phyloP scores from a whole-genome alignment of 768 basidiomycete species.

The Podaxis pistillaris region DNA sequence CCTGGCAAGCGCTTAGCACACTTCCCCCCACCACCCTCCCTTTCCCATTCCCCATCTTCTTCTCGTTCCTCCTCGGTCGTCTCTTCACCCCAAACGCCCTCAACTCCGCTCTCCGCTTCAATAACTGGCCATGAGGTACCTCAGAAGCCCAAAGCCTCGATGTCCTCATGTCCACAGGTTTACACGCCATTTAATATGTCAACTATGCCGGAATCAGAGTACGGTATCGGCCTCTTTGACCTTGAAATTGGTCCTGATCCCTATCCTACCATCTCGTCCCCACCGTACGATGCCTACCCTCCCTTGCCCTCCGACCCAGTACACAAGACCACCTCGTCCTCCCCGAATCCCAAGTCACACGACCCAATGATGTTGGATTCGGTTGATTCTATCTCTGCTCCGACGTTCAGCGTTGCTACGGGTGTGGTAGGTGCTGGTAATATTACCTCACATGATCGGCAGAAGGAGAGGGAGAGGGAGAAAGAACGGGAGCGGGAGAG shows the following conservation, averaged over 20 bases:
- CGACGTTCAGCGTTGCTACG: background rate
- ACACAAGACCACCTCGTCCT: background rate
- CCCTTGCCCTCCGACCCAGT: background rate
- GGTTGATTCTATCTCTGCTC: background rate
- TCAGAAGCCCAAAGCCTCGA: conserved; percentile 11
- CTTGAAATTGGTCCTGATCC: conserved; percentile 7
- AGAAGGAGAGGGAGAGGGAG: conserved; percentile 1
- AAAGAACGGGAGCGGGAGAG: conserved; percentile 1
- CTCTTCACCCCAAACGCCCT: conserved; percentile 20
- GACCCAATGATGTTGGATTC: conserved; percentile 8
- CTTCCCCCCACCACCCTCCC: conserved; percentile 14
- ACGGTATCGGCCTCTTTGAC: conserved; percentile 5
- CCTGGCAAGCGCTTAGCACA: conserved; percentile 7
- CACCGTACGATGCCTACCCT: background rate
- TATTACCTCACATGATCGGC: conserved; percentile 8
- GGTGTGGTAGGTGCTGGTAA: background rate
- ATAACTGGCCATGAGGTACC: background rate
- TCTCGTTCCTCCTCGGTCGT: conserved; percentile 21
- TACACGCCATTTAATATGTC: conserved; percentile 11
- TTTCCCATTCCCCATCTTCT: conserved; percentile 18
- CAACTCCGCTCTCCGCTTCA: conserved; percentile 15
- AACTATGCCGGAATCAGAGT: background rate
- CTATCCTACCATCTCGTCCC: conserved; percentile 5
- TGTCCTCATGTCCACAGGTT: conserved; percentile 4
- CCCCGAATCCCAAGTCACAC: conserved; percentile 5